These are phyloP conservation scores for Daldinia childiae DNA, from an alignment of 495 filamentous ascomycete genomes.

Conservation along the genomic window DNA sequence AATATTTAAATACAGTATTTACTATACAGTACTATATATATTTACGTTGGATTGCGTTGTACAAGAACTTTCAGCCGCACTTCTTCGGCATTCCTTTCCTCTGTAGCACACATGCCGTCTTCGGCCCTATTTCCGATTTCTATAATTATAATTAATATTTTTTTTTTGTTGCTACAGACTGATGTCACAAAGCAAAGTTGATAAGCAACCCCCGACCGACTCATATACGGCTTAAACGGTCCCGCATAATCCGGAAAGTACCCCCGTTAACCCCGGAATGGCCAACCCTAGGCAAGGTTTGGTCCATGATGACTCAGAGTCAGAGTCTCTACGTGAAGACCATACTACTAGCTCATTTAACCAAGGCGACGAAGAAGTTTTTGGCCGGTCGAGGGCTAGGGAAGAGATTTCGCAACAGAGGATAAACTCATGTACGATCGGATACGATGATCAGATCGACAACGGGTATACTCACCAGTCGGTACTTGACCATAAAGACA, in stretches of 20 bases:
- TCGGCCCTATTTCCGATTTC: slow-evolving; percentile 6
- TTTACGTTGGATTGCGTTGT: slow-evolving; percentile 7
- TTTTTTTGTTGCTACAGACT: neutral
- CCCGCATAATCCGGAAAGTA: neutral
- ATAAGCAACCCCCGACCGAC: neutral
- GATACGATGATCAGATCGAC: no score
- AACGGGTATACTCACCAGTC: neutral
- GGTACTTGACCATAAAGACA: slow-evolving; percentile 5
- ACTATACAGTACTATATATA: slow-evolving; percentile 1
- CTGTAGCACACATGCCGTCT: slow-evolving; percentile 10
- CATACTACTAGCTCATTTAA: neutral
- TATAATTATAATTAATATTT: slow-evolving; percentile 21
- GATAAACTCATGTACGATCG: no score
- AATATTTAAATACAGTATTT: neutral
- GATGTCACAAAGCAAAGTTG: neutral
- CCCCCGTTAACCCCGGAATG: neutral
- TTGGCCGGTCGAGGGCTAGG: neutral
- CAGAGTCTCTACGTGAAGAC: neutral
- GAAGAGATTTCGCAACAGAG: no score
- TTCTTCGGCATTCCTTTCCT: slow-evolving; percentile 16
- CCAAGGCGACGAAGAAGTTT: slow-evolving; percentile 5
- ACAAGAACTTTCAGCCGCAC: slow-evolving; percentile 26
- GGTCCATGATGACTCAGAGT: neutral
- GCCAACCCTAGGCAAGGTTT: neutral
- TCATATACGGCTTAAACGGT: neutral